Evolutionary conservation across 2,329 filamentous ascomycete species (phyloP), one percentile per base, ranked within the genome.

Genomic region (Xylariaceae sp.): DNA sequence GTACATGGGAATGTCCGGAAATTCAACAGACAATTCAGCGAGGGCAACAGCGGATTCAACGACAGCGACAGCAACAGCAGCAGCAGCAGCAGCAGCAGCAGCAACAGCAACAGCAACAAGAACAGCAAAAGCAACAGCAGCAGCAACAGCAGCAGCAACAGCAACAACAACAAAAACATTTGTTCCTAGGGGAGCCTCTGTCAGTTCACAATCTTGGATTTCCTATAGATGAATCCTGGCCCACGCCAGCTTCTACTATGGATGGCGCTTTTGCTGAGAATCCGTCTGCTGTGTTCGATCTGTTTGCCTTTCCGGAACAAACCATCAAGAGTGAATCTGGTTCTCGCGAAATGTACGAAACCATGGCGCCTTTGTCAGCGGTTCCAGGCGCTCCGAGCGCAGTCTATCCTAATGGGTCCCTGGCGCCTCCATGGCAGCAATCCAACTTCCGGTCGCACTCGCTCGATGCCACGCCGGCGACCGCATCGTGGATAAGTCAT

Each of bases 281-380:
- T 55, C 63, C 67, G 12, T 70, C 71, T 6, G 66, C 73, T 47
- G 65, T 70, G 2, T 66, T 70, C 0, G 70, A 67, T 4, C 62
- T 72, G 26, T 19, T 19, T 19, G 19, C 19, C 19, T 19, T 19
- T 19, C 19, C 19, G 19, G 19, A 19, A 19, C 19, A 19, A 19
- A 19, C 19, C 19, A 19, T 19, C 19, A 19, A 19, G 19, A 19
- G 19, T 19, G 19, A 19, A 19, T 19, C 19, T 19, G 19, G 19
- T 19, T 19, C 62, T 27, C 57, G 63, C 19, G 70, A 72, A 9
- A 65, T 74, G 53, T 76, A 74, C 55, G 56, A 66, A 7, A 54
- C 65, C 3, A 61, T 68, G 3, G 67, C 75, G 58, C 69, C 73
- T 1, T 76, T 74, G 74, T 71, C 68, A 1, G 70, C 72, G 4